These are phyloP conservation scores for Corymbia maculata DNA, from an alignment of 345 rosid species.

Conservation along the genomic window DNA sequence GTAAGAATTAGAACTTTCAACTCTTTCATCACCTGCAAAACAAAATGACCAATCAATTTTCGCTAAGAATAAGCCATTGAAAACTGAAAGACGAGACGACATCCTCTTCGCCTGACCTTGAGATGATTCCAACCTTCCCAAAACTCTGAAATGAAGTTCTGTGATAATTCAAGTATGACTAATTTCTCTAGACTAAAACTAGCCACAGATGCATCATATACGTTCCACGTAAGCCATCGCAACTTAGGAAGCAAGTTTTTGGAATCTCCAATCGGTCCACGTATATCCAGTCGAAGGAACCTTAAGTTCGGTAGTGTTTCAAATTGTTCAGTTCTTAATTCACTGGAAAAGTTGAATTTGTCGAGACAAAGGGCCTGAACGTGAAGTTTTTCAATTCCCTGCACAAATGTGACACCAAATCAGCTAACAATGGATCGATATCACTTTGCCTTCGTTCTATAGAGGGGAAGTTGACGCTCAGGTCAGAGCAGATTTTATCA, in stretches of 20 bases:
- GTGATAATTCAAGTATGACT: not conserved
- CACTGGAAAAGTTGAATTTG: too few species aligned
- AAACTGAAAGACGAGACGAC: not conserved
- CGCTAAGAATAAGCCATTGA: not conserved
- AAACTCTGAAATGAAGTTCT: not conserved
- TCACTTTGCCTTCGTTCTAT: not conserved
- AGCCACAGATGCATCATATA: not conserved
- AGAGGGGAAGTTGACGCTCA: not conserved
- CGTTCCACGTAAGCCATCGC: conserved; percentile 1
- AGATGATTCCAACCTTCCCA: not conserved
- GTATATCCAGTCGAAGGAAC: not conserved
- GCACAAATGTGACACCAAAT: not conserved
- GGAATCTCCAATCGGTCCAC: not conserved
- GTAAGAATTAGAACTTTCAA: not conserved
- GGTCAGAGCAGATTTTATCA: not conserved
- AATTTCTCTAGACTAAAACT: not conserved
- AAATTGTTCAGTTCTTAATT: conserved; percentile 7
- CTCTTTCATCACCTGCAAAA: not conserved
- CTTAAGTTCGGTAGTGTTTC: conserved; percentile 1
- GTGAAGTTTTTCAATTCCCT: not conserved
- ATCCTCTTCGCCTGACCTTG: not conserved
- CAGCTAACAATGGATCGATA: not conserved
- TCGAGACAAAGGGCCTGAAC: conserved; percentile 7
- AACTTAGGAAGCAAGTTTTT: not conserved
- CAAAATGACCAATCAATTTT: not conserved